Conservation (phyloP, 2,329 filamentous ascomycete species). For the Paradendryphiella salina region DNA sequence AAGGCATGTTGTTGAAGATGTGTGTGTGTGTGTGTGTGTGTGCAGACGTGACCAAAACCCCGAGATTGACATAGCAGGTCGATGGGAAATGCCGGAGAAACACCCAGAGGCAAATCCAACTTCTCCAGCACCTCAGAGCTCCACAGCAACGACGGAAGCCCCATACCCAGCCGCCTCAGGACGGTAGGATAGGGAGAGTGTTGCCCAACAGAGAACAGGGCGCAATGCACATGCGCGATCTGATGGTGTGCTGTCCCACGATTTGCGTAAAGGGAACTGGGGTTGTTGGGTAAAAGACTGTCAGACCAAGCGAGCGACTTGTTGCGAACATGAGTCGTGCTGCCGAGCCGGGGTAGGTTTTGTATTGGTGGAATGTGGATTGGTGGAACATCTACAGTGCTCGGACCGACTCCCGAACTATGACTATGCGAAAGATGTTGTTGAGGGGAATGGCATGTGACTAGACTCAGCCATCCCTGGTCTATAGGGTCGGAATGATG, state of each 20-base stretch:
- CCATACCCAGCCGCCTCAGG: neutral
- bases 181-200: slow-evolving; percentile 12
- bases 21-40: too few relatives aligned
- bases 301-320: slow-evolving; percentile 12
- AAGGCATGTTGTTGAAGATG: too few relatives aligned
- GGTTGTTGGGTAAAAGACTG: slow-evolving; percentile 12
- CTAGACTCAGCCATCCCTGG: neutral
- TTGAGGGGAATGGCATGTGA: neutral
- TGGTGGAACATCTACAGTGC: slow-evolving; percentile 11
- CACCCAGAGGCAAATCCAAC: neutral
- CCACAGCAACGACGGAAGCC: neutral
- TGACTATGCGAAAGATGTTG: neutral
- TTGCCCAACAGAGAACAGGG: neutral
- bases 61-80: too few relatives aligned
- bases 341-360: neutral
- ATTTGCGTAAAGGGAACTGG: slow-evolving; percentile 24
- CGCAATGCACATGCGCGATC: slow-evolving; percentile 10
- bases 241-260: slow-evolving; percentile 21
- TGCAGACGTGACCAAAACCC: too few relatives aligned
- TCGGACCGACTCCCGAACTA: slow-evolving; percentile 5
- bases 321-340: neutral
- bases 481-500: neutral
- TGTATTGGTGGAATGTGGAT: slow-evolving; percentile 2
- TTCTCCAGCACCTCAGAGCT: neutral
- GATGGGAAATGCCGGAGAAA: slow-evolving; percentile 17